phyloP scores from a whole-genome alignment of 805 yeast species.

The Yarrowia sp. region DNA sequence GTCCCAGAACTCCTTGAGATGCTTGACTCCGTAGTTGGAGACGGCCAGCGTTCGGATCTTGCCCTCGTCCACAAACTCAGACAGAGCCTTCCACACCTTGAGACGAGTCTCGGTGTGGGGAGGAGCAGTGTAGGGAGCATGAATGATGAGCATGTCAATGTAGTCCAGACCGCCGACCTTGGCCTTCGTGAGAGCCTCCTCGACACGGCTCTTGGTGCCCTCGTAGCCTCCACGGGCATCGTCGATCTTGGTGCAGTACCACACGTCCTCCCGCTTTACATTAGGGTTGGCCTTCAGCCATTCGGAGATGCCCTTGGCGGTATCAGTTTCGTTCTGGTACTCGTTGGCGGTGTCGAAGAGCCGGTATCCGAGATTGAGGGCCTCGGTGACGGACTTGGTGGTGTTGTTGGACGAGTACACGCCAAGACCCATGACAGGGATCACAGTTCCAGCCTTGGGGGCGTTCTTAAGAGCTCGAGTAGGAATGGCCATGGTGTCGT shows the following conservation, averaged over 20 bases:
- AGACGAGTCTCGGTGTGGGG: slow-evolving; percentile 76
- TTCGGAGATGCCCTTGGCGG: slow-evolving; percentile 66
- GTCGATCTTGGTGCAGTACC: slow-evolving; percentile 86
- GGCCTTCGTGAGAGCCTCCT: slow-evolving; percentile 70
- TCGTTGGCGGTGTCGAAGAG: slow-evolving; percentile 74
- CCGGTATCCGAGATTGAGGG: slow-evolving; percentile 85
- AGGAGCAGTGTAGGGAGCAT: slow-evolving; percentile 80
- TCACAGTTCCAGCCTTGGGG: slow-evolving; percentile 55
- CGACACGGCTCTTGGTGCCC: slow-evolving; percentile 70
- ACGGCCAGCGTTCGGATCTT: slow-evolving; percentile 79
- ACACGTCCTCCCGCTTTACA: slow-evolving; percentile 76
- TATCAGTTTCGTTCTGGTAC: slow-evolving; percentile 73
- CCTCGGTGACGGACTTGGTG: slow-evolving; percentile 74
- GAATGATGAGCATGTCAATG: slow-evolving; percentile 83
- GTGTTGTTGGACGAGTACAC: slow-evolving; percentile 57
- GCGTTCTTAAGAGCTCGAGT: slow-evolving; percentile 31
- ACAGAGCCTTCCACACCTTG: slow-evolving; percentile 81
- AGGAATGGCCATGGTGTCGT: slow-evolving; percentile 1
- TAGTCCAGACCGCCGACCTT: slow-evolving; percentile 74
- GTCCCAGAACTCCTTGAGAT: slow-evolving; percentile 71
- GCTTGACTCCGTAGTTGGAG: slow-evolving; percentile 75
- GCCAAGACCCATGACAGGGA: slow-evolving; percentile 77
- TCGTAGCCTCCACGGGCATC: slow-evolving; percentile 57
- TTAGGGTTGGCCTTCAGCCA: slow-evolving; percentile 70
- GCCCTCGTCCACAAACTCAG: slow-evolving; percentile 67